These are phyloP conservation scores for Cardamine resedifolia DNA, from an alignment of 345 rosid species.

Conservation along the genomic window DNA sequence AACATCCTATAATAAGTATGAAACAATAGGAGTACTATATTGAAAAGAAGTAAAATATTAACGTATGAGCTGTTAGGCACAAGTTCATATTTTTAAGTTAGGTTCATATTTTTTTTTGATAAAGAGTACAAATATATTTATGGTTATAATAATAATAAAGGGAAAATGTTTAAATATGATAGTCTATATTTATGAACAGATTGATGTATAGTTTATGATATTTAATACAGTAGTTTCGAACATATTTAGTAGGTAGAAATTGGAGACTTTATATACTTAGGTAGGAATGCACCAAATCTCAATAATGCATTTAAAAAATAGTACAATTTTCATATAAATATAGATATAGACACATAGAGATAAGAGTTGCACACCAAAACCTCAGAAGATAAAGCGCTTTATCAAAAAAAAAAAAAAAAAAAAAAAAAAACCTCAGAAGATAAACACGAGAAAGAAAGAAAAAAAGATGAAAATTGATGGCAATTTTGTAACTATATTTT, in stretches of 20 bases:
- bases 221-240: background rate
- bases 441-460: background rate
- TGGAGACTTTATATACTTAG: background rate
- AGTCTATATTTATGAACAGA: background rate
- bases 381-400: background rate
- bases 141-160: background rate
- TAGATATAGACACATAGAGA: conserved; percentile 5
- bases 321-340: conserved; percentile 19
- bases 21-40: background rate
- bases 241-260: conserved; percentile 20
- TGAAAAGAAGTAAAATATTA: background rate
- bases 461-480: conserved; percentile 23
- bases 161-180: background rate
- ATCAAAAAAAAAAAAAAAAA: background rate
- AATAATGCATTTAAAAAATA: background rate
- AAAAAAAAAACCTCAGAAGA: background rate
- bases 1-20: background rate
- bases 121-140: background rate
- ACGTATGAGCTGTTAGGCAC: conserved; percentile 3
- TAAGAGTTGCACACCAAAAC: background rate
- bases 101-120: too few species aligned
- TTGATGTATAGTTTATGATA: conserved; percentile 11
- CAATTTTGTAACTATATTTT: conserved; percentile 3
- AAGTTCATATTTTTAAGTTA: background rate
- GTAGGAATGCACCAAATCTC: conserved; percentile 21